Conservation (phyloP, 2,329 filamentous ascomycete species). For the Fusarium miscanthi region DNA sequence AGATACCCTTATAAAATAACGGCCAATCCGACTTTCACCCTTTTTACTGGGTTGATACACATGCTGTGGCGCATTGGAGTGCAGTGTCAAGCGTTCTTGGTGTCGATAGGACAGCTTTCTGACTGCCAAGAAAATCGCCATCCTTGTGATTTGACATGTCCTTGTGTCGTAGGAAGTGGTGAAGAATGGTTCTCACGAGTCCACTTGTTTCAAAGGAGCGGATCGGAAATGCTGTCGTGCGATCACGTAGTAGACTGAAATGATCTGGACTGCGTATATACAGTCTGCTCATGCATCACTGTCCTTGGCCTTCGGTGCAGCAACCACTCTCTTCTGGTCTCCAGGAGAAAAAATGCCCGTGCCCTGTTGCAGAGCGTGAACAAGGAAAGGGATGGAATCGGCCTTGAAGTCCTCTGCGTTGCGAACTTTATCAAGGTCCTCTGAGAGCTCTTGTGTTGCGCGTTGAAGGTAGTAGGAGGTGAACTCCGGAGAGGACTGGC, state of each 20-base stretch:
- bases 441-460: slow-evolving; percentile 75
- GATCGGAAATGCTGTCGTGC: not conserved
- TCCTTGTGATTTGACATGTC: not conserved
- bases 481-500: slow-evolving; percentile 58
- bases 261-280: not conserved
- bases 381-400: slow-evolving; percentile 71
- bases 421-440: slow-evolving; percentile 78
- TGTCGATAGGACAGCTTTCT: not conserved
- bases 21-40: not conserved
- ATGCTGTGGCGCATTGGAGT: not conserved
- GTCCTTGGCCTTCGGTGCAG: slow-evolving; percentile 27
- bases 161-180: not conserved
- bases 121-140: not conserved
- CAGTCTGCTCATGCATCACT: slow-evolving; percentile 18
- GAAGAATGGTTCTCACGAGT: not conserved
- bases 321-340: slow-evolving; percentile 50
- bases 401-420: slow-evolving; percentile 76
- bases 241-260: not conserved
- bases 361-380: slow-evolving; percentile 76
- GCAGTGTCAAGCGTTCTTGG: not conserved
- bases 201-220: not conserved
- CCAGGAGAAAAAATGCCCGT: slow-evolving; percentile 65
- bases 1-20: slow-evolving; percentile 44
- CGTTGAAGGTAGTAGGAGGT: slow-evolving; percentile 75
- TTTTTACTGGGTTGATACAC: not conserved